Evolutionary conservation across 805 yeast genomes (phyloP), one percentile per base, ranked within the genome.

Genomic region (Ogataea parapolymorpha): DNA sequence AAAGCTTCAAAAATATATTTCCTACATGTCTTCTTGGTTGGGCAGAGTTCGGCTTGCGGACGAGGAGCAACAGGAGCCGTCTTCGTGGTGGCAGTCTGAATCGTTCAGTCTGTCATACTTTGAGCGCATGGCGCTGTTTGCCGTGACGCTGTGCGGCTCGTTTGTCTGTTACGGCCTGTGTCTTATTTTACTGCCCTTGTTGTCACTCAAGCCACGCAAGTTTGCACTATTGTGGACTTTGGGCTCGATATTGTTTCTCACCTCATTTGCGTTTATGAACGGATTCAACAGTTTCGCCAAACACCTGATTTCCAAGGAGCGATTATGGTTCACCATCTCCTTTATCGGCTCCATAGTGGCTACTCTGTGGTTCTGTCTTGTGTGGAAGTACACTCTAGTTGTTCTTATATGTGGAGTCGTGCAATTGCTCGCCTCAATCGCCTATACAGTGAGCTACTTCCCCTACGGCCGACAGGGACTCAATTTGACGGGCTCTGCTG

Each of bases 371-470:
- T 82, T 82, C 56, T 77, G 90, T 26, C 74, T 85, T 9, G 68
- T 80, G 17, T 59, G 77, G 55, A 81, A 79, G 49, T 75, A 81
- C 39, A 77, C 91, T 1, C 47, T 90, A 4, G 65, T 85, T 34
- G 86, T 95, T 1, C 65, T 90, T 3, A 53, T 85, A 10, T 79
- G 87, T 26, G 80, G 88, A 37, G 61, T 80, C 1, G 56, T 84
- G 4, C 96, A 90, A 61, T 63, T 87, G n/a, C 58, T 90, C 36
- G 86, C 96, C 4, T 85, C 89, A 13, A 54, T 86, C 10, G 86
- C 87, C 70, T 90, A 89, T 59, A 80, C 88, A 0, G 72, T 89
- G 26, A 84, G 95, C 50, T 90, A 90, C 63, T 90, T 90, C 73
- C 97, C 97, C 12, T 80, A 87, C 67, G 96, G 97, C 8, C 81